Percentiles rank a stretch among this genome's conserved stretches.
Evolutionary conservation across 345 rosid species (phyloP).

Genomic region (Aquilaria malaccensis): DNA sequence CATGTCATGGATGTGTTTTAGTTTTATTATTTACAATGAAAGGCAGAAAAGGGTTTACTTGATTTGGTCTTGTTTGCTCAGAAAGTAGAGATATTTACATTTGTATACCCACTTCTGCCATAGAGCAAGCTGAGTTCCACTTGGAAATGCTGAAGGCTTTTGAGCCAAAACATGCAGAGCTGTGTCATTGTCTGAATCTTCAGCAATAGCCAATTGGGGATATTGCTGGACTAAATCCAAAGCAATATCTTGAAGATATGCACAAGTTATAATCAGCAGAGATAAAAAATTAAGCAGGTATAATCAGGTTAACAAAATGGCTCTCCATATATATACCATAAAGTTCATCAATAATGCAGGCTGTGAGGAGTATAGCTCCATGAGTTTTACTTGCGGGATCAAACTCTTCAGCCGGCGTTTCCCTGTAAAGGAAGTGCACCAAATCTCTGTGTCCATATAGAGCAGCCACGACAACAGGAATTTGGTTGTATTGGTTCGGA

Average conservation of each 20-base stretch:
- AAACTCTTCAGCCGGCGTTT: conserved; percentile 37
- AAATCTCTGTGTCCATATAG: conserved; percentile 53
- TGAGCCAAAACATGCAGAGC: conserved; percentile 53
- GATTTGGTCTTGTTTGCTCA: not conserved
- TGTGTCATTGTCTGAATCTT: conserved; percentile 55
- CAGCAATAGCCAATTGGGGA: conserved; percentile 36
- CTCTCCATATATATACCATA: conserved; percentile 29
- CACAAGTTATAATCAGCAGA: not conserved
- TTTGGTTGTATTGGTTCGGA: conserved; percentile 31
- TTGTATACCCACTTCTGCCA: conserved; percentile 60
- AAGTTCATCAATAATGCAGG: conserved; percentile 54
- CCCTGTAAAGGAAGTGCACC: conserved; percentile 47
- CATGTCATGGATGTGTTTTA: not conserved
- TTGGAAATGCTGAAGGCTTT: conserved; percentile 56
- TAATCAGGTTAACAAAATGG: too few relatives aligned
- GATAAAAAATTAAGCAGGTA: not conserved
- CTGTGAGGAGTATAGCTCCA: conserved; percentile 55
- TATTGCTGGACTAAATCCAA: conserved; percentile 46
- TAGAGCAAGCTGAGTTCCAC: conserved; percentile 39
- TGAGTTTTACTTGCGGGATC: conserved; percentile 34
- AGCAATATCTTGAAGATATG: conserved; percentile 37
- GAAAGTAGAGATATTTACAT: conserved; percentile 20
- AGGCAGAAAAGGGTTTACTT: not conserved
- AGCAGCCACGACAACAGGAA: conserved; percentile 66
- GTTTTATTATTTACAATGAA: not conserved